Percentiles rank a stretch among this genome's conserved stretches.
These are phyloP conservation scores for Cucurbita moschata DNA, from an alignment of 306 rosid genomes.

Conservation along the genomic window DNA sequence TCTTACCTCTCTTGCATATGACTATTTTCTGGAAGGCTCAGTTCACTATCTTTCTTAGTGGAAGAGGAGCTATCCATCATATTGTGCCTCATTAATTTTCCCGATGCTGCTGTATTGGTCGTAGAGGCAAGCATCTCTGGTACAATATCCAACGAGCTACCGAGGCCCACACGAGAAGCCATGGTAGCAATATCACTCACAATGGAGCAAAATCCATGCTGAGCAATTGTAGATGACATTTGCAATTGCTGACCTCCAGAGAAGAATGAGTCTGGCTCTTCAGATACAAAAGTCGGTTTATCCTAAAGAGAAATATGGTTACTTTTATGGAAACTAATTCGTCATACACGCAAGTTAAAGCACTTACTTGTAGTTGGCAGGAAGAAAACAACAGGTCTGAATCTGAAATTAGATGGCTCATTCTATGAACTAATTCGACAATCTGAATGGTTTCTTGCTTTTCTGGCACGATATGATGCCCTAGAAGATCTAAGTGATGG, in stretches of 20 bases:
- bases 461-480: constrained; percentile 36
- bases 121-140: constrained; percentile 53
- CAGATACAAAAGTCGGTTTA: constrained; percentile 24
- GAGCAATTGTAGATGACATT: constrained; percentile 54
- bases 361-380: constrained; percentile 42
- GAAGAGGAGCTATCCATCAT: constrained; percentile 7
- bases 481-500: constrained; percentile 32
- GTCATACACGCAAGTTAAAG: background rate
- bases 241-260: constrained; percentile 41
- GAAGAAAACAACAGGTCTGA: constrained; percentile 42
- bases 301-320: constrained; percentile 30
- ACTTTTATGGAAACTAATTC: constrained; percentile 7
- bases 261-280: constrained; percentile 28
- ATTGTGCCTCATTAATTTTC: constrained; percentile 38
- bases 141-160: constrained; percentile 28
- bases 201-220: constrained; percentile 67
- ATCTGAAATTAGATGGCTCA: constrained; percentile 63
- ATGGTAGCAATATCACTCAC: constrained; percentile 34
- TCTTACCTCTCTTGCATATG: constrained; percentile 28
- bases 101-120: constrained; percentile 34
- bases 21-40: constrained; percentile 14
- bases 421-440: constrained; percentile 36
- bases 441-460: constrained; percentile 27
- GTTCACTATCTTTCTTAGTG: constrained; percentile 19
- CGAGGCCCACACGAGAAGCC: constrained; percentile 33